Percentiles rank a stretch among this genome's conserved stretches.
Evolutionary conservation across 805 yeast genomes (phyloP).

Genomic region (Suhomyces emberorum): DNA sequence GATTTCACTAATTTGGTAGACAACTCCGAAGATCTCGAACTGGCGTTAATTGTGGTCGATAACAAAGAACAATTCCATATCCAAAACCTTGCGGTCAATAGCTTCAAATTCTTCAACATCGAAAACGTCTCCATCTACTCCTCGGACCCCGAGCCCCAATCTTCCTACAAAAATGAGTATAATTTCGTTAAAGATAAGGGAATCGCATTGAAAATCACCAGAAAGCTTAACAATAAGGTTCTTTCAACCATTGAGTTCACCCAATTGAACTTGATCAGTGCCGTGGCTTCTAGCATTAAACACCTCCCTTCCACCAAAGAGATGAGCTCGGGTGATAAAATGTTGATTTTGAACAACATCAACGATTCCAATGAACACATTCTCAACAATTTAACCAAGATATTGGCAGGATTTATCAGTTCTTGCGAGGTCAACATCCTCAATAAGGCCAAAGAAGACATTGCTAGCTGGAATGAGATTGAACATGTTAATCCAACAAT

Average conservation of each 20-base stretch:
- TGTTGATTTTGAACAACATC: slow-evolving; percentile 18
- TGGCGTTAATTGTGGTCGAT: slow-evolving; percentile 3
- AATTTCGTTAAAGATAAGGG: slow-evolving; percentile 34
- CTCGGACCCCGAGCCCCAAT: background rate
- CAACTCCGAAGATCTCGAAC: background rate
- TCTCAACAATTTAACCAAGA: slow-evolving; percentile 31
- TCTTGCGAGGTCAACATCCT: slow-evolving; percentile 24
- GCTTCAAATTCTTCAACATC: slow-evolving; percentile 1
- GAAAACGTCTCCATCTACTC: background rate
- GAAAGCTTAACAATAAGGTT: slow-evolving; percentile 14
- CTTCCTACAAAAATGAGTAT: slow-evolving; percentile 28
- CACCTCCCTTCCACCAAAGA: slow-evolving; percentile 42
- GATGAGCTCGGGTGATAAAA: slow-evolving; percentile 22
- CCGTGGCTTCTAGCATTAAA: slow-evolving; percentile 50
- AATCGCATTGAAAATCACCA: slow-evolving; percentile 26
- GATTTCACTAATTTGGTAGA: background rate
- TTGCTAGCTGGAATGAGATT: slow-evolving; percentile 12
- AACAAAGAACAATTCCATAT: slow-evolving; percentile 2
- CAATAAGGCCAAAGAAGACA: background rate
- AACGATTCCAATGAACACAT: slow-evolving; percentile 19
- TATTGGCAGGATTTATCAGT: slow-evolving; percentile 38
- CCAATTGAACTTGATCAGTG: slow-evolving; percentile 51
- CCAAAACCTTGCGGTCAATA: background rate
- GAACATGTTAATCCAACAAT: slow-evolving; percentile 24
- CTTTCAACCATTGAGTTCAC: slow-evolving; percentile 32